Evolutionary conservation across 768 basidiomycete genomes (phyloP), one percentile per base, ranked within the genome.

Genomic region (Lyophyllum shimeji): DNA sequence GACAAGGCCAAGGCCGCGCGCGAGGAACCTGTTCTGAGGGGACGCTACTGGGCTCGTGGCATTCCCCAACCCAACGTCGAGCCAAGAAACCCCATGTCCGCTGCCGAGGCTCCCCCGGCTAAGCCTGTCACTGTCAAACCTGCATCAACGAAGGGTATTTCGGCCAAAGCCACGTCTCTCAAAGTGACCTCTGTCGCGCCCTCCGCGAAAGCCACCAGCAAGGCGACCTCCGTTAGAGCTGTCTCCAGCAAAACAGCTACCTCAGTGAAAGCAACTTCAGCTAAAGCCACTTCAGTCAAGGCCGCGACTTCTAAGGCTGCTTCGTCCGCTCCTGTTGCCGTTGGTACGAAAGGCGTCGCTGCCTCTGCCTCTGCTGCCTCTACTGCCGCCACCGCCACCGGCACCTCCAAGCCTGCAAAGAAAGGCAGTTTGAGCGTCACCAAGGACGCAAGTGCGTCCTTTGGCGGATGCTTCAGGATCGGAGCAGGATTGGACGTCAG

Each of bases 401-500:
- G 24, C 7, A 25, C 50, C 7, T 23, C 49, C 17, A 20, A 37
- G 18, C 31, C 42, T 33, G 52, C 52, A 15, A 57, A 61, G n/a
- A 42, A 24, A 1, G 48, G 23, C 27, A 20, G 34, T 18, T 24
- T 54, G 21, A 52, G 21, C 18, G 50, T 53, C n/a, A 23, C 42
- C 34, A 50, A 24, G 31, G 56, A 53, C 20, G 53, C 64, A 27
- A 57, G 55, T 46, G 50, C 55, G 13, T 62, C 58, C 44, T 71
- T 74, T 23, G 66, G 64, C 13, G 74, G 75, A 0, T 76, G 71
- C 57, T 62, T 74, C 40, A 66, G 67, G 13, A 62, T 74, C 18
- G 61, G 60, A 27, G 73, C 68, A 8, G 74, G 68, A 1, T 27
- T 73, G 12, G 57, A 66, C 42, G 67, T 71, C 45, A 71, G 65